Base-by-base conservation (phyloP, 2,329 filamentous ascomycete genomes). In the Magnaporthiopsis poae region DNA sequence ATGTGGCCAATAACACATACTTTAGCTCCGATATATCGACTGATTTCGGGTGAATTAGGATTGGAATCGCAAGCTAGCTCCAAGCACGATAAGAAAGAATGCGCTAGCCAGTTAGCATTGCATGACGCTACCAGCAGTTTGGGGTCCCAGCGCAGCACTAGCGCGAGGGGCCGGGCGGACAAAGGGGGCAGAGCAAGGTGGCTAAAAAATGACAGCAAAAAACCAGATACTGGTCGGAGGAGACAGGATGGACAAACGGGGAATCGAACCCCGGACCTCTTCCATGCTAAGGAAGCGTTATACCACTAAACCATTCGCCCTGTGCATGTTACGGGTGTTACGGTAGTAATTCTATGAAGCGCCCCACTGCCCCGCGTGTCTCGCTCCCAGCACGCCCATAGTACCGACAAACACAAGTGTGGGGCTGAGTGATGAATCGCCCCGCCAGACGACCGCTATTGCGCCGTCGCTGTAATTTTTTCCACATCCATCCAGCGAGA, bases 241-340 rank as follows among this genome's bases (percentile, higher is more conserved):
- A 31, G 9, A 56, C 46, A 56, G 21, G 21, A 8, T 64, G 63
- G 63, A 64, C 36, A 64, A 46, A 64, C 63, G 36, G 52, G 52
- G 63, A 64, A 64, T 64, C 63, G 63, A 64, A 64, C 63, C 52
- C 63, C 36, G 63, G 63, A 64, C 63, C 63, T 64, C 63, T 64
- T 64, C 63, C 63, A 64, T 64, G 63, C 63, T 64, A 64, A 64
- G 63, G 63, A 64, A 64, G 63, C 63, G 52, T 64, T 64, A 64
- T 64, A 64, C 63, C 63, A 64, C 63, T 64, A 64, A 64, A 64
- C 63, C 63, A 64, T 64, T 56, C 46, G 46, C 46, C 46, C 46
- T 56, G 46, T n/a, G 13, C 31, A 31, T 31, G 18, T 25, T 5
- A 5, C 4, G 2, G 21, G 8, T 56, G 46, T 25, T 7, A 5